Percentiles rank a stretch among this genome's conserved stretches.
phyloP scores from a whole-genome alignment of 495 filamentous ascomycete genomes.

The Pyrenopolyporus hunteri region DNA sequence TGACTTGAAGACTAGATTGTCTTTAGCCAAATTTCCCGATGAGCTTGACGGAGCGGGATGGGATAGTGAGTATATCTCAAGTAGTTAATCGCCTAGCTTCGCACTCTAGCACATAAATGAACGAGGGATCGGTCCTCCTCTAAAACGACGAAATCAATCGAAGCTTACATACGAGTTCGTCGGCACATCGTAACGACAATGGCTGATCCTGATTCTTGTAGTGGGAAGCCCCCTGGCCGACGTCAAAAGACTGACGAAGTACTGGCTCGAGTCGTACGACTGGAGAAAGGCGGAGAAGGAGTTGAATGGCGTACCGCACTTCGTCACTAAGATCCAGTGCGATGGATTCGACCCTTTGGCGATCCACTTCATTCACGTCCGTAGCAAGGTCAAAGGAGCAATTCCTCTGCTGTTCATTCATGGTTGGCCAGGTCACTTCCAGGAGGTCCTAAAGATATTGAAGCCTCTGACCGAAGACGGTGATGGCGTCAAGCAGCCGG shows the following conservation, averaged over 20 bases:
- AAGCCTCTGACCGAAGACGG: constrained; percentile 56
- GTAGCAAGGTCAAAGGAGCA: constrained; percentile 52
- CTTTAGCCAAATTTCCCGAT: constrained; percentile 44
- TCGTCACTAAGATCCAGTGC: constrained; percentile 55
- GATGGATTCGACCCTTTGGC: constrained; percentile 54
- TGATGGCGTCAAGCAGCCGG: constrained; percentile 50
- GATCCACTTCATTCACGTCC: constrained; percentile 63
- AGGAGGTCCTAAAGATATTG: constrained; percentile 69
- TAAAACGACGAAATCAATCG: too few species aligned
- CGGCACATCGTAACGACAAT: too few species aligned
- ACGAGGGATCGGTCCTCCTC: too few species aligned
- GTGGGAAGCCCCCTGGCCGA: constrained; percentile 56
- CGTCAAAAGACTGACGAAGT: constrained; percentile 55
- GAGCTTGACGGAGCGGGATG: constrained; percentile 44
- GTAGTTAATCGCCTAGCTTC: background rate
- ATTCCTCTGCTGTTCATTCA: constrained; percentile 65
- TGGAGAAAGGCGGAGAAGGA: constrained; percentile 53
- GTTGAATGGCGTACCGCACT: constrained; percentile 64
- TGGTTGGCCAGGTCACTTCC: constrained; percentile 72
- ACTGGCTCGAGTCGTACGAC: constrained; percentile 57
- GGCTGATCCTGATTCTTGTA: background rate
- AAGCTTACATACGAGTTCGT: too few species aligned
- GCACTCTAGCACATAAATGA: too few species aligned
- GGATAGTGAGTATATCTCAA: constrained; percentile 37
- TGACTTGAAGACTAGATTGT: constrained; percentile 42